A percentile compares a stretch with the other conserved stretches of the same genome.
These are phyloP conservation scores for Gypsophila paniculata DNA, from an alignment of 179 eudicot genomes.

Conservation along the genomic window DNA sequence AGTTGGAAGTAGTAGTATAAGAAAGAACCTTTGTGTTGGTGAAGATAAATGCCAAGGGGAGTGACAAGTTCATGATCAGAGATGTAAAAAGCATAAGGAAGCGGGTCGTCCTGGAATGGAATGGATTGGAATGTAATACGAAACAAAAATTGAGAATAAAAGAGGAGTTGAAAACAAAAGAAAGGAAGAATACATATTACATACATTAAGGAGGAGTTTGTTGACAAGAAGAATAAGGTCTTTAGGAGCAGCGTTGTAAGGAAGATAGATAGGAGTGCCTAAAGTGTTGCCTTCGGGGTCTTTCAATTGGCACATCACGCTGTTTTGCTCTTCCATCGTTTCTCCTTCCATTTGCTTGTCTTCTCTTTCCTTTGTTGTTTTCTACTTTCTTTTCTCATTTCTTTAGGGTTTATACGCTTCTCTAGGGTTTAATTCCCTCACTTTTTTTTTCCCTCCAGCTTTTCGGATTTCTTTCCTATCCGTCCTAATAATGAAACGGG, in stretches of 20 bases:
- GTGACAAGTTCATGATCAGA: slow-evolving; percentile 76
- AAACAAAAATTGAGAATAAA: too few species aligned
- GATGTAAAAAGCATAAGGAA: slow-evolving; percentile 89
- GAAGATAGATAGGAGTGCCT: slow-evolving; percentile 65
- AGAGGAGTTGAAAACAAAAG: neutral
- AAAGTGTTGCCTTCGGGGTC: slow-evolving; percentile 74
- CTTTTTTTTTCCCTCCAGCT: too few species aligned
- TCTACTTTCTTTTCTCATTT: neutral
- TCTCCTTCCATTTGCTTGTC: neutral
- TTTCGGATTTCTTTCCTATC: too few species aligned
- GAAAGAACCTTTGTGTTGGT: slow-evolving; percentile 62
- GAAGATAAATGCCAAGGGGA: slow-evolving; percentile 65
- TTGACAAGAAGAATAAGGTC: slow-evolving; percentile 76
- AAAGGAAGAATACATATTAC: neutral
- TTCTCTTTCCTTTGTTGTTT: neutral
- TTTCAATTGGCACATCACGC: slow-evolving; percentile 72
- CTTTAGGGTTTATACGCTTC: neutral
- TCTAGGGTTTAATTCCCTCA: neutral
- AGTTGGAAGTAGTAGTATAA: too few species aligned
- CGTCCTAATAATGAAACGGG: too few species aligned
- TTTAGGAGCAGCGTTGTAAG: slow-evolving; percentile 77
- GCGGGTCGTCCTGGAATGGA: slow-evolving; percentile 64
- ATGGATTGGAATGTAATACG: too few species aligned
- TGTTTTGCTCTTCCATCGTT: slow-evolving; percentile 31
- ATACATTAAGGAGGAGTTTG: slow-evolving; percentile 68